Evolutionary conservation across 257 asterid species (phyloP).

Genomic region (Linderniella brevidens): DNA sequence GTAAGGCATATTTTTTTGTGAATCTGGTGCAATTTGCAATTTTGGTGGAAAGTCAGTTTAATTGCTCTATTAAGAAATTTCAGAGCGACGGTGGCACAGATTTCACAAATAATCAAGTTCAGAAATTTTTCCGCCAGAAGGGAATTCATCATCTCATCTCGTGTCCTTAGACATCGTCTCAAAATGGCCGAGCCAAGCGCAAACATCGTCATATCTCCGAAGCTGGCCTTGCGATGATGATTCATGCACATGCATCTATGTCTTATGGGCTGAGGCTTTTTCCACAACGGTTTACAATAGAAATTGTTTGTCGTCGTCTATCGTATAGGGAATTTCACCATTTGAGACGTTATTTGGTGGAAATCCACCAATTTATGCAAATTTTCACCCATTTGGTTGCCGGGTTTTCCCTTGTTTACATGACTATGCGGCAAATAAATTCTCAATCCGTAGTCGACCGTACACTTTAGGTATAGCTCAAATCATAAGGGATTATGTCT

Average conservation of each 20-base stretch:
- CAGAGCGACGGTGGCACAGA: not conserved
- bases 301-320: too few relatives aligned
- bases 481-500: not conserved
- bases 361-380: not conserved
- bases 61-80: not conserved
- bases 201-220: too few relatives aligned
- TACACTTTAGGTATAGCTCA: not conserved
- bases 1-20: not conserved
- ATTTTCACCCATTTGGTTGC: not conserved
- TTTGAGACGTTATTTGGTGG: too few relatives aligned
- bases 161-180: slow-evolving; percentile 2
- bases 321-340: too few relatives aligned
- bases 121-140: too few relatives aligned
- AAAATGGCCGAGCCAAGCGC: slow-evolving; percentile 3
- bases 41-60: too few relatives aligned
- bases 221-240: not conserved
- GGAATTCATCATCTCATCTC: slow-evolving; percentile 1
- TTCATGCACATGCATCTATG: not conserved
- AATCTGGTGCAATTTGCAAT: too few relatives aligned
- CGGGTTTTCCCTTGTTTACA: not conserved
- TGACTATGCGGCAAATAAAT: not conserved
- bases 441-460: too few relatives aligned
- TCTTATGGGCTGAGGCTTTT: not conserved
- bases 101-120: not conserved
- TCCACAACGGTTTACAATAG: not conserved